Evolutionary conservation across 257 asterid species (phyloP).

Genomic region (Solanum clarkiae): DNA sequence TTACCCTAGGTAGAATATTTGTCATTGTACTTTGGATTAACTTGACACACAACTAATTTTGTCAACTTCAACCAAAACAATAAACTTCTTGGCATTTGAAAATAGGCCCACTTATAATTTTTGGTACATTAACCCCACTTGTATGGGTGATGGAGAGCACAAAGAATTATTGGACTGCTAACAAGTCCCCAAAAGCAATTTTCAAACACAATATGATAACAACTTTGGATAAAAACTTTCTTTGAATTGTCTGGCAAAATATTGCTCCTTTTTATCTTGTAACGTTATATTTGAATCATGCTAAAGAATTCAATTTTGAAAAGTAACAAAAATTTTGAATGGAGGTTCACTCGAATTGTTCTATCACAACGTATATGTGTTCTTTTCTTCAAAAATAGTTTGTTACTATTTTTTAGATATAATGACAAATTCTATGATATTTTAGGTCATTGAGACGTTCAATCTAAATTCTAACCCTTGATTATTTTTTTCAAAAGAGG

Average conservation of each 20-base stretch:
- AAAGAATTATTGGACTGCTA: not conserved
- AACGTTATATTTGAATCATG: not conserved
- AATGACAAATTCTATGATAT: not conserved
- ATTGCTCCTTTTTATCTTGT: not conserved
- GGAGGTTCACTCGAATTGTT: not conserved
- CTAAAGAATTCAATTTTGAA: not conserved
- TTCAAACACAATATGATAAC: not conserved
- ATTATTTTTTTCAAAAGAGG: not conserved
- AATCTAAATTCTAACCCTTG: not conserved
- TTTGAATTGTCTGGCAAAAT: not conserved
- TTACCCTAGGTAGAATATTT: not conserved
- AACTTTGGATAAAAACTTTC: not conserved
- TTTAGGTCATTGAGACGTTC: not conserved
- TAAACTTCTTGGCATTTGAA: not conserved
- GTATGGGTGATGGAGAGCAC: not conserved
- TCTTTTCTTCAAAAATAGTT: not conserved
- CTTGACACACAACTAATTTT: not conserved
- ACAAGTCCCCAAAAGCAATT: not conserved
- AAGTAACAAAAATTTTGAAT: not conserved
- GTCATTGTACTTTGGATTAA: not conserved
- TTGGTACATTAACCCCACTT: not conserved
- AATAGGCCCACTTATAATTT: not conserved
- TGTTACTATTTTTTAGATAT: not conserved
- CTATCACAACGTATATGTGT: not conserved
- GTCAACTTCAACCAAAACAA: not conserved